A percentile compares a stretch with the other conserved stretches of the same genome.
These are phyloP conservation scores for Saccharomycopsis hybrid DNA, from an alignment of 1,139 yeast genomes.

Conservation along the genomic window DNA sequence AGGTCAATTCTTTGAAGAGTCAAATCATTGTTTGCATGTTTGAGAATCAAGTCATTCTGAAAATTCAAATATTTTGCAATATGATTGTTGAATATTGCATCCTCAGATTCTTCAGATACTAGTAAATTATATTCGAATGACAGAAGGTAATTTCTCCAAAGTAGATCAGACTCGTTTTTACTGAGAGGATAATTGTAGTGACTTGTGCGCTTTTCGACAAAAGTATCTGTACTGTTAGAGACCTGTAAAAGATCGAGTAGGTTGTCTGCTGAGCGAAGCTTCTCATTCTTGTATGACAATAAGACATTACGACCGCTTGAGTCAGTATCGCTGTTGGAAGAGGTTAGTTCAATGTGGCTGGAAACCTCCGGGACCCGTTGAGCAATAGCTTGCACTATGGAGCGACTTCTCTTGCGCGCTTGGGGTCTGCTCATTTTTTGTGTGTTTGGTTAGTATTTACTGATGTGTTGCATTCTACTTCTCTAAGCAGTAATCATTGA, in stretches of 20 bases:
- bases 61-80: constrained; percentile 36
- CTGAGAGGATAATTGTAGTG: constrained; percentile 34
- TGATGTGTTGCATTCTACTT: too few relatives aligned
- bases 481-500: too few relatives aligned
- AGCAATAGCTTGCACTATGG: constrained; percentile 40
- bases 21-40: constrained; percentile 27
- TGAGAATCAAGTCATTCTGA: constrained; percentile 34
- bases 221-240: background rate
- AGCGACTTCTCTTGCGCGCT: constrained; percentile 36
- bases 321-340: background rate
- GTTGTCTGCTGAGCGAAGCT: too few relatives aligned
- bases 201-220: background rate
- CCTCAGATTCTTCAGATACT: constrained; percentile 33
- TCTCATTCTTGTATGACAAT: constrained; percentile 2
- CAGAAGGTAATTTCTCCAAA: constrained; percentile 33
- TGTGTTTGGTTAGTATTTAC: too few relatives aligned
- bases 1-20: constrained; percentile 38
- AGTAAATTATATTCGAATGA: constrained; percentile 37
- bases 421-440: background rate
- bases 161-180: constrained; percentile 29
- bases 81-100: constrained; percentile 30
- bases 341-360: constrained; percentile 20
- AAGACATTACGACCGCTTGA: too few relatives aligned
- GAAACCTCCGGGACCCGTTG: constrained; percentile 27
- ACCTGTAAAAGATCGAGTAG: background rate